A percentile compares a stretch with the other conserved stretches of the same genome.
These are phyloP conservation scores for Simplicillium sp. DNA, from an alignment of 2,329 filamentous ascomycete species.

Conservation along the genomic window DNA sequence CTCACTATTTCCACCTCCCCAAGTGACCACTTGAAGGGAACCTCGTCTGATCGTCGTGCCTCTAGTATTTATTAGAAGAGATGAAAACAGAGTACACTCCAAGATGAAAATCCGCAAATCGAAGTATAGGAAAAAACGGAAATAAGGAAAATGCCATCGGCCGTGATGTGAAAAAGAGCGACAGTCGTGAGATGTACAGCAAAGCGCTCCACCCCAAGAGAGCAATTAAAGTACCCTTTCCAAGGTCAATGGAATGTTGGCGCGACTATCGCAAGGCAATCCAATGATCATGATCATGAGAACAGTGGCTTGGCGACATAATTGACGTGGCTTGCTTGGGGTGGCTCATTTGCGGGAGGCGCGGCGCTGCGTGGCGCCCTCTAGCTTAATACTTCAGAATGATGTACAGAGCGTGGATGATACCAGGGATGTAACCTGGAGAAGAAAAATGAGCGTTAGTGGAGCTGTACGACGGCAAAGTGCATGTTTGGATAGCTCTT, in stretches of 20 bases:
- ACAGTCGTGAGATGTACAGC: background rate
- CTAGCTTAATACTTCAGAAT: conserved; percentile 71
- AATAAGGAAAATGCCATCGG: conserved; percentile 4
- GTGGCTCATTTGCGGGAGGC: too few species aligned
- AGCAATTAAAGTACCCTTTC: too few species aligned
- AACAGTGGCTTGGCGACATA: too few species aligned
- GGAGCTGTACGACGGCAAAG: background rate
- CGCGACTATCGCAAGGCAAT: too few species aligned
- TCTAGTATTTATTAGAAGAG: too few species aligned
- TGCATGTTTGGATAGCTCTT: background rate
- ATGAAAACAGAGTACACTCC: background rate
- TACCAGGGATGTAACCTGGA: conserved; percentile 59
- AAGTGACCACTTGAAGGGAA: conserved; percentile 1
- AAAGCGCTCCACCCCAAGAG: too few species aligned
- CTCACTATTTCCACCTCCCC: conserved; percentile 1
- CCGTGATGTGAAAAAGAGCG: conserved; percentile 3
- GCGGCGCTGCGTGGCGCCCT: background rate
- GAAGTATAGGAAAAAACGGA: conserved; percentile 1
- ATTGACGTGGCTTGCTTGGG: too few species aligned
- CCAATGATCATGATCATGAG: too few species aligned
- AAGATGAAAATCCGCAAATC: background rate
- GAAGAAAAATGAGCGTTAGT: conserved; percentile 4
- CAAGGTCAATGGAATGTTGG: too few species aligned
- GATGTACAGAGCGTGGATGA: conserved; percentile 91
- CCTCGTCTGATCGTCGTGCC: too few species aligned